Conservation (phyloP, 352 stramenopile species). For the Globisporangium perplexum region DNA sequence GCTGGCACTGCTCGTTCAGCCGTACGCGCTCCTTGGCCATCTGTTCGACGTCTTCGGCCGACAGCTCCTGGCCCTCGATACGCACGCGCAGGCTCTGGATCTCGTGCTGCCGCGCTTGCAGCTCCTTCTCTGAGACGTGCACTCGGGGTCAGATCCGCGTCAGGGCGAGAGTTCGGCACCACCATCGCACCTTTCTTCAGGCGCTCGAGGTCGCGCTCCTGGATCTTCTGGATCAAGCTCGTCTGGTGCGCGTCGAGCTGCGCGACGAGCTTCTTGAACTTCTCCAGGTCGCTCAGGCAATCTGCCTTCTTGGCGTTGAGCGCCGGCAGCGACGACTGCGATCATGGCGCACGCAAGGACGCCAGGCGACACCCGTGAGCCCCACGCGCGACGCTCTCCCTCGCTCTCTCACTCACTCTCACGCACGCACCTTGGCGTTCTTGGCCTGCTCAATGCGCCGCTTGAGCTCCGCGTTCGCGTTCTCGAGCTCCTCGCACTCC, state of each 20-base stretch:
- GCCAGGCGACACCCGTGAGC: too few relatives aligned
- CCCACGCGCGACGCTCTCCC: too few relatives aligned
- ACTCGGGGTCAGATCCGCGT: background rate
- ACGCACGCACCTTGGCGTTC: slow-evolving; percentile 41
- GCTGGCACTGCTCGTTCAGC: slow-evolving; percentile 67
- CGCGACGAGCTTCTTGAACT: slow-evolving; percentile 88
- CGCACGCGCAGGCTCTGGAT: slow-evolving; percentile 55
- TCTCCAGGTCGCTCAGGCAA: slow-evolving; percentile 85
- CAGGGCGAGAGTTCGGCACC: too few relatives aligned
- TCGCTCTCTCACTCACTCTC: background rate
- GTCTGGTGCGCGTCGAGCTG: slow-evolving; percentile 74
- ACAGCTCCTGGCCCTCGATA: slow-evolving; percentile 78
- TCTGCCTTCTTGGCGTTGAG: slow-evolving; percentile 85
- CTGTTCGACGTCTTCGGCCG: slow-evolving; percentile 67
- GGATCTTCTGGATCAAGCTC: slow-evolving; percentile 85
- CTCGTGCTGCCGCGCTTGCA: slow-evolving; percentile 43
- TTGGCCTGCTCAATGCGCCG: slow-evolving; percentile 66
- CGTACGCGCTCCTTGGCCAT: slow-evolving; percentile 61
- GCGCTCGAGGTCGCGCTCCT: slow-evolving; percentile 68
- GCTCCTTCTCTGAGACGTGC: slow-evolving; percentile 33
- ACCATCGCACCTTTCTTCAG: slow-evolving; percentile 73
- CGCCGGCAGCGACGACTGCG: slow-evolving; percentile 56
- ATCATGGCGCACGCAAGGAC: background rate
- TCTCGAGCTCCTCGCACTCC: slow-evolving; percentile 44
- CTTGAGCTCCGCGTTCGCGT: slow-evolving; percentile 50